Evolutionary conservation across 2,329 filamentous ascomycete genomes (phyloP), one percentile per base, ranked within the genome.

Genomic region (Neopestalotiopsis sp.): DNA sequence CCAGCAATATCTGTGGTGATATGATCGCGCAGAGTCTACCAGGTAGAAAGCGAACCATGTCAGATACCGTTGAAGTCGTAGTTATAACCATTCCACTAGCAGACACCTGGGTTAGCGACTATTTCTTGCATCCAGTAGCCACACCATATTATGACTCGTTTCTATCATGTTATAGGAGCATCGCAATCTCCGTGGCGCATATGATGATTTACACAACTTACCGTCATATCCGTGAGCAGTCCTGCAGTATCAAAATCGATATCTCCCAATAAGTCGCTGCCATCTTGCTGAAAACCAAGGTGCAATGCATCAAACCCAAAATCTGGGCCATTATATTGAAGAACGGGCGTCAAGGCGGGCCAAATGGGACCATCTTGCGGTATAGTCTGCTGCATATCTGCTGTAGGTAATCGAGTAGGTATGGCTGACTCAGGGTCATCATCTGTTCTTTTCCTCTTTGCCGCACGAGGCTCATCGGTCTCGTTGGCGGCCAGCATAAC

Each of bases 221-320:
- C 38, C 2, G 20, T 28, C 40, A 65, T 56, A 49, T 65, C 62
- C 10, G 38, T 40, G n/a, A 65, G 45, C 20, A 65, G 20, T 28
- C 24, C 38, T 14, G n/a, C 30, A 4, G 14, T 24, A 58, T 66
- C 66, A 17, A 59, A 57, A 61, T 66, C 57, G 38, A 56, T 49
- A 38, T 30, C 57, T 10, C 34, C 45, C 9, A 57, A 30, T n/a
- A 28, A 14, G 32, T 59, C 30, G 20, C 40, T n/a, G 4, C 30
- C 38, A 10, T 14, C 24, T 17, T 64, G 42, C 34, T 63, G 42
- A 20, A 42, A 28, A n/a, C 38, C 45, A n/a, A 57, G 12, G 34
- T 65, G 67, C 24, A 64, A 14, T 7, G 69, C 67, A 61, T 70
- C 69, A 20, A 70, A 70, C 20, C 69, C 69, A 45, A 70, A 70